Evolutionary conservation across 2,329 filamentous ascomycete genomes (phyloP), one percentile per base, ranked within the genome.

Genomic region (Didymella lethalis): DNA sequence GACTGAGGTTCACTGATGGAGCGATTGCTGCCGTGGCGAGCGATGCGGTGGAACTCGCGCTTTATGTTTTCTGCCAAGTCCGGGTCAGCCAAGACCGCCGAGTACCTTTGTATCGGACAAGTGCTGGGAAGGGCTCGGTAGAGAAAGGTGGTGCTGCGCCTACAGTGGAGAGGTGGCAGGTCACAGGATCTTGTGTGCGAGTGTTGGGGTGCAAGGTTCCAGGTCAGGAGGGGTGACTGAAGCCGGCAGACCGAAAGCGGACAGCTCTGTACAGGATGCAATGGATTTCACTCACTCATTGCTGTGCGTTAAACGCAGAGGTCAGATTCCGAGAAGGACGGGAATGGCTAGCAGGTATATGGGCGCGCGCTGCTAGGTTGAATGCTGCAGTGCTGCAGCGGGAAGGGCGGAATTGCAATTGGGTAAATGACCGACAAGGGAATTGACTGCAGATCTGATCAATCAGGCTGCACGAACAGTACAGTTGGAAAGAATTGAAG

Each of bases 21-120:
- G 46, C 38, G 53, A 48, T 46, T 63, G 54, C 64, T 72, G 29
- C 49, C 46, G 50, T 68, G 60, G 57, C 74, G 71, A 54, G 64
- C 74, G 51, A 66, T 34, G 46, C 67, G 70, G 57, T 75, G 56
- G 63, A 77, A 77, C 47, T 75, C 61, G 48, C 66, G 57, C 64
- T 65, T 77, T 67, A 76, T 73, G 64, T 66, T 67, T 69, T 70
- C 73, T 70, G 57, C 54, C 57, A 62, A 57, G 66, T 51, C 67
- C 62, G 59, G 59, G 59, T 74, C 70, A 74, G 72, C 68, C 64
- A 71, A 56, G 57, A 49, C 23, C 25, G 57, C 57, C 57, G 57
- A 60, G 57, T 55, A 5, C n/a, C n/a, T 51, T 49, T 51, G 51
- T 48, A 48, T 60, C 47, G 47, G 48, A 45, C 38, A 29, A 25